Percentiles rank a stretch among this genome's conserved stretches.
Evolutionary conservation across 1,284 basidiomycete species (phyloP).

Genomic region (Thecaphora frezii): DNA sequence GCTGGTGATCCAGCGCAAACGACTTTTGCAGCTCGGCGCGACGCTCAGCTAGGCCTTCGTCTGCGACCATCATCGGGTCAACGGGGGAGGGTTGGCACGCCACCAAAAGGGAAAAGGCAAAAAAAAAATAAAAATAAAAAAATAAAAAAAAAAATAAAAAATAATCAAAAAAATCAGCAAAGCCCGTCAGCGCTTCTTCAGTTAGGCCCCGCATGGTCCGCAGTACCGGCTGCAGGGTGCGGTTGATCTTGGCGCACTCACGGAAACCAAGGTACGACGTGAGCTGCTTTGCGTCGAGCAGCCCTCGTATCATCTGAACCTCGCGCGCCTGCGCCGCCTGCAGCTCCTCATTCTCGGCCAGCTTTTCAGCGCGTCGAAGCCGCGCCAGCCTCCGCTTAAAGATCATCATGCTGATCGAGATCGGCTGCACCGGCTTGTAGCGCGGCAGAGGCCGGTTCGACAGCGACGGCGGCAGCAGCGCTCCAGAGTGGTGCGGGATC

Average conservation of each 20-base stretch:
- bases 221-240: not conserved
- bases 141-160: too few relatives aligned
- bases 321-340: conserved; percentile 12
- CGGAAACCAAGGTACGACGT: not conserved
- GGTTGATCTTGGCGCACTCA: conserved; percentile 6
- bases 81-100: conserved; percentile 2
- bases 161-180: too few relatives aligned
- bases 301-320: not conserved
- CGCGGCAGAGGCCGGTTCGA: conserved; percentile 51
- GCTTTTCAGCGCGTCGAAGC: conserved; percentile 19
- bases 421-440: conserved; percentile 54
- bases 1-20: conserved; percentile 34
- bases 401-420: conserved; percentile 54
- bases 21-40: conserved; percentile 7
- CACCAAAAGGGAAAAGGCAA: too few relatives aligned
- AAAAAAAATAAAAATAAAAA: too few relatives aligned
- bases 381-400: conserved; percentile 35
- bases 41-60: not conserved
- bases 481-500: conserved; percentile 45
- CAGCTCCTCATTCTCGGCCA: conserved; percentile 33
- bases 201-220: not conserved
- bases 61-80: not conserved
- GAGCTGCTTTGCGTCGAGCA: conserved; percentile 2
- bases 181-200: too few relatives aligned
- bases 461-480: conserved; percentile 45